phyloP scores from a whole-genome alignment of 176 grass and related monocot species.

The Eleusine indica region DNA sequence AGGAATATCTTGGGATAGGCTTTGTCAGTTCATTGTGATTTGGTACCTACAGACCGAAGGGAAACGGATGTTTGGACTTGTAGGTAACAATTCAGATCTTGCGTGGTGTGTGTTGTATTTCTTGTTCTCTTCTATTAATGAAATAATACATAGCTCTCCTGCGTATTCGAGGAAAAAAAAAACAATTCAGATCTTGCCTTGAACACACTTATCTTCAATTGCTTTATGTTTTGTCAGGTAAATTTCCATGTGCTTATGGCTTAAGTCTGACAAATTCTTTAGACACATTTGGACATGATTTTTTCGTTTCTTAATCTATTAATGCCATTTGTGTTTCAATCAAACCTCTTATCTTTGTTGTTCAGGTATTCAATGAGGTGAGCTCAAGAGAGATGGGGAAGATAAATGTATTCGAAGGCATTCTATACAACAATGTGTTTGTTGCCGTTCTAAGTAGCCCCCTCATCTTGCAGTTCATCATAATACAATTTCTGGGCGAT shows the following conservation, averaged over 20 bases:
- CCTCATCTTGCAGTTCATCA: conserved; percentile 83
- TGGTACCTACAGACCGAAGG: conserved; percentile 97
- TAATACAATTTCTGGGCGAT: conserved; percentile 88
- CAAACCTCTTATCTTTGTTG: conserved; percentile 8
- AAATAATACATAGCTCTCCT: too few relatives aligned
- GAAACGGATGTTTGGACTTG: conserved; percentile 67
- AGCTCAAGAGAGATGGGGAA: conserved; percentile 97
- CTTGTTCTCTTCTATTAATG: too few relatives aligned
- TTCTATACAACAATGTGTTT: conserved; percentile 92
- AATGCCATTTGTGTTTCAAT: conserved; percentile 2
- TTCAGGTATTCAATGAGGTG: conserved; percentile 95
- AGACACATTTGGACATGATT: neutral
- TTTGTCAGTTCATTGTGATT: conserved; percentile 87
- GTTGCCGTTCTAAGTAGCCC: conserved; percentile 68
- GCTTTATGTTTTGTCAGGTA: conserved; percentile 98
- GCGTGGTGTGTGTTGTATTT: too few relatives aligned
- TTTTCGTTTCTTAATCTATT: neutral
- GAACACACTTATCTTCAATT: conserved; percentile 98
- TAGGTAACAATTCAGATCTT: conserved; percentile 69
- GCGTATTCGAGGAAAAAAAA: too few relatives aligned
- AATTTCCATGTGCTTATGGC: conserved; percentile 1
- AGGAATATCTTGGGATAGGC: conserved; percentile 92
- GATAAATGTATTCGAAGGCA: conserved; percentile 85
- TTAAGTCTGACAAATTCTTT: conserved; percentile 2
- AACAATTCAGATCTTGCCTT: conserved; percentile 15